Conservation (phyloP, 306 rosid species). For the Lathyrus tuberosus region DNA sequence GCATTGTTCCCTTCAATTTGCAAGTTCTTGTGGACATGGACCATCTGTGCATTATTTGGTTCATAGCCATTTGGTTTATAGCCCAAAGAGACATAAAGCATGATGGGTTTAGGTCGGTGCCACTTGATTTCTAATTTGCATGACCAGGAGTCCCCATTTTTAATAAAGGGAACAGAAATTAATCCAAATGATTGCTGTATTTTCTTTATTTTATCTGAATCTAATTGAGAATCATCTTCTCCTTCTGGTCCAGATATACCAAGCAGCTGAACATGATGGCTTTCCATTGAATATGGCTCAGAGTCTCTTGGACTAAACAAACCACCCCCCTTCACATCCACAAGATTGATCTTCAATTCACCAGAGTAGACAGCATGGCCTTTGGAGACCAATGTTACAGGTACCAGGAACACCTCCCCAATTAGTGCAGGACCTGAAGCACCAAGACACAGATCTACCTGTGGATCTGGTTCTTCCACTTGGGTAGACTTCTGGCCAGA, state of each 20-base stretch:
- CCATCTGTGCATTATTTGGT: constrained; percentile 58
- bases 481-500: constrained; percentile 85
- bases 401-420: constrained; percentile 83
- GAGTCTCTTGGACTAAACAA: constrained; percentile 92
- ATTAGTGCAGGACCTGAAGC: constrained; percentile 83
- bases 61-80: constrained; percentile 61
- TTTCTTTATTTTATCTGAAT: constrained; percentile 68
- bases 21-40: constrained; percentile 87
- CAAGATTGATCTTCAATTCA: constrained; percentile 94
- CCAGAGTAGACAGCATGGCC: constrained; percentile 84
- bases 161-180: constrained; percentile 79
- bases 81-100: constrained; percentile 88
- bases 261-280: constrained; percentile 88
- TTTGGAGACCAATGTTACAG: constrained; percentile 72
- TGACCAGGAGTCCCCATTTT: constrained; percentile 82
- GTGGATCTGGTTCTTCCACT: constrained; percentile 87
- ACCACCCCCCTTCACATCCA: constrained; percentile 91
- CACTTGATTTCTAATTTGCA: constrained; percentile 95
- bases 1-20: constrained; percentile 89
- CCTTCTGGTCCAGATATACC: constrained; percentile 81
- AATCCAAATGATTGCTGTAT: constrained; percentile 84
- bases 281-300: constrained; percentile 55
- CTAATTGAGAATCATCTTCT: constrained; percentile 61
- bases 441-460: constrained; percentile 77
- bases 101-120: constrained; percentile 86